Evolutionary conservation across 129 eudicot genomes (phyloP).

Genomic region (Pseudognaphalium luteoalbum): DNA sequence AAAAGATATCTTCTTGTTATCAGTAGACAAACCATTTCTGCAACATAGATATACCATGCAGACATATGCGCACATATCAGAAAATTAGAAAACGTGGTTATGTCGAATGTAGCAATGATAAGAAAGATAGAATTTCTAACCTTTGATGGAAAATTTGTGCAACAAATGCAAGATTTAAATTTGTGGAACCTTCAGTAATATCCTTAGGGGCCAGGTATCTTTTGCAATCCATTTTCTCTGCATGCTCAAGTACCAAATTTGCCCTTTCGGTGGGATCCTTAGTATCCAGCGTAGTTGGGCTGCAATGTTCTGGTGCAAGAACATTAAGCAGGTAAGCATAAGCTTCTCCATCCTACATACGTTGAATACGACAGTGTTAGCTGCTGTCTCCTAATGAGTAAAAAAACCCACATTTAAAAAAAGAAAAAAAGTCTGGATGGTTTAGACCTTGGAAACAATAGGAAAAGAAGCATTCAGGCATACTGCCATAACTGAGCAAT

Average conservation of each 20-base stretch:
- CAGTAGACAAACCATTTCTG: slow-evolving; percentile 89
- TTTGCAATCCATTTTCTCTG: slow-evolving; percentile 93
- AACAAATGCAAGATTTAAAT: slow-evolving; percentile 89
- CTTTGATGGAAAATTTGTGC: slow-evolving; percentile 95
- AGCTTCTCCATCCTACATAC: slow-evolving; percentile 89
- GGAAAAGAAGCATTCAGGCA: neutral
- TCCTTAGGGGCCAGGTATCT: slow-evolving; percentile 80
- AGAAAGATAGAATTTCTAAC: slow-evolving; percentile 29
- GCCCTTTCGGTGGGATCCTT: slow-evolving; percentile 91
- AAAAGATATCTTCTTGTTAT: slow-evolving; percentile 75
- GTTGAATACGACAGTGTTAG: slow-evolving; percentile 17
- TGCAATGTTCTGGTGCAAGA: slow-evolving; percentile 95
- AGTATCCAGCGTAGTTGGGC: slow-evolving; percentile 79
- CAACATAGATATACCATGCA: slow-evolving; percentile 6
- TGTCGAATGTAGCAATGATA: neutral
- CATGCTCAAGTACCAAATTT: slow-evolving; percentile 88
- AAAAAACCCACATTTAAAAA: neutral
- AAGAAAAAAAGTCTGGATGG: neutral
- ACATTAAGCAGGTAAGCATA: slow-evolving; percentile 95
- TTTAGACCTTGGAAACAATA: neutral
- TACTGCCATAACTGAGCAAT: neutral
- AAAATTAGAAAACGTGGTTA: neutral
- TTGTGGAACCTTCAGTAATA: slow-evolving; percentile 81
- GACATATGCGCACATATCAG: neutral
- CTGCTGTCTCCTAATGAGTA: neutral